Evolutionary conservation across 106 monocot species (phyloP), one percentile per base, ranked within the genome.

Genomic region (Dendrobium catenatum): DNA sequence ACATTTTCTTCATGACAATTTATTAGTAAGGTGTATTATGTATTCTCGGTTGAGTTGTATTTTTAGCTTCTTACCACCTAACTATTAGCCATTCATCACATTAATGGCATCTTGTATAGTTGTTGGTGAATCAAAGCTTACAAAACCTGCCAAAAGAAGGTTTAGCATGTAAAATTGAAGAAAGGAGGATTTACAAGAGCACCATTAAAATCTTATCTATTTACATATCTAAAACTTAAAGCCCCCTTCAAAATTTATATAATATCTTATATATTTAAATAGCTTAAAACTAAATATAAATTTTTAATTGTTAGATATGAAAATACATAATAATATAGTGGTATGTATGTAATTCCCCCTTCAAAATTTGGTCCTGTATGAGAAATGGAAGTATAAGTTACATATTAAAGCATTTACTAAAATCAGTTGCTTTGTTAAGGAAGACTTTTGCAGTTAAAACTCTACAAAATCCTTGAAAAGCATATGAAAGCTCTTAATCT

Each of bases 361-460:
- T 44, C 6, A 44, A 44, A 44, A 68, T 27, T 27, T 7, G 68
- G 6, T 29, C 58, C 58, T 19, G 4, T 5, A 16, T 4, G 58
- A 68, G 16, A 41, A 73, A 73, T 9, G 72, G 41, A 73, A 41
- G n/a, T 46, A 26, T 16, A 29, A 27, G 20, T 59, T 67, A 40
- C 76, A 89, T 93, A 98, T 94, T 94, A 81, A 98, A 98, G 78
- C 98, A 98, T 92, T 98, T 98, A 78, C 98, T 98, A 59, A 91
- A 84, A 68, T 94, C 95, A 43, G 98, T 95, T 54, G 98, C 87
- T 83, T 95, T 98, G 89, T 98, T 94, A 54, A 98, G 78, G 83
- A 86, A 98, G 72, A 98, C 95, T 80, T 98, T 98, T 72, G 98
- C 94, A 80, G 94, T 98, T 68, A 98, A 85, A 77, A 98, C 93